Evolutionary conservation across 2,329 filamentous ascomycete genomes (phyloP).

Genomic region (Lomentospora prolificans): DNA sequence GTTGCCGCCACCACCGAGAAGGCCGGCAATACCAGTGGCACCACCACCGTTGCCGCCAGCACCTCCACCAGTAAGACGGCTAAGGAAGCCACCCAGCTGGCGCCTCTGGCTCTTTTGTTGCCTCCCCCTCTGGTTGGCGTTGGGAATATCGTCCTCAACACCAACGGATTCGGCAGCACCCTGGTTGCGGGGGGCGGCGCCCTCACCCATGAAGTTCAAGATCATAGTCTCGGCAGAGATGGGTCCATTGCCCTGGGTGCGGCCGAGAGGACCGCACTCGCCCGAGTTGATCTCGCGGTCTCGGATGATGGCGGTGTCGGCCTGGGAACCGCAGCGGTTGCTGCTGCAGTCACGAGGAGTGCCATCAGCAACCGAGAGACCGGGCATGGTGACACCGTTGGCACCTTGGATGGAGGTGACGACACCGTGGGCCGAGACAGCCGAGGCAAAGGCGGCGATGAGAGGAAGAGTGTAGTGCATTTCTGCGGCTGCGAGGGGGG

Average conservation of each 20-base stretch:
- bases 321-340: slow-evolving; percentile 54
- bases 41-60: slow-evolving; percentile 17
- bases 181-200: slow-evolving; percentile 20
- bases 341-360: slow-evolving; percentile 57
- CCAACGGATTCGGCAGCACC: slow-evolving; percentile 27
- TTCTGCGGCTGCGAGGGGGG: neutral
- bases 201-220: slow-evolving; percentile 47
- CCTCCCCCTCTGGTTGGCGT: slow-evolving; percentile 5
- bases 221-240: slow-evolving; percentile 49
- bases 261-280: slow-evolving; percentile 49
- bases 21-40: slow-evolving; percentile 17
- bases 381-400: slow-evolving; percentile 54
- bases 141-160: slow-evolving; percentile 32
- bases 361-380: slow-evolving; percentile 47
- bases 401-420: slow-evolving; percentile 46
- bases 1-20: slow-evolving; percentile 20
- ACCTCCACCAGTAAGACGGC: slow-evolving; percentile 15
- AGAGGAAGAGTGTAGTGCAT: slow-evolving; percentile 22
- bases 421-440: slow-evolving; percentile 48
- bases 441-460: slow-evolving; percentile 27
- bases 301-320: slow-evolving; percentile 62
- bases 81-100: slow-evolving; percentile 20
- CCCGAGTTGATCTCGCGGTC: slow-evolving; percentile 44
- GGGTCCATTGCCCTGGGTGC: slow-evolving; percentile 49
- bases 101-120: slow-evolving; percentile 11